Base-by-base conservation (phyloP, 2,329 filamentous ascomycete species). In the Colletotrichum magnum region DNA sequence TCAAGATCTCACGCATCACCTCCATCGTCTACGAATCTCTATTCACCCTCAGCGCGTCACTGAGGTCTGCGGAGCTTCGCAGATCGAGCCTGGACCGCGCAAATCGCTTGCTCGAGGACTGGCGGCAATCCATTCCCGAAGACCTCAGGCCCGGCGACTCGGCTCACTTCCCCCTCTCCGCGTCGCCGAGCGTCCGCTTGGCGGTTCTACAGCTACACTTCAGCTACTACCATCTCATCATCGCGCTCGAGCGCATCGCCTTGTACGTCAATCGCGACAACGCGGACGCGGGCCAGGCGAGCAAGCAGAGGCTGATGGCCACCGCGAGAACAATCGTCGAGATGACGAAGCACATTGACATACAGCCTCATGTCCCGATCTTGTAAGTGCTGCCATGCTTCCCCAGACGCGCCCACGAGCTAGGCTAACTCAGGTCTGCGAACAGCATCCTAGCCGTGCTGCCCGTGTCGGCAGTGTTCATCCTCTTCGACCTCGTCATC, bases 1-100 rank as follows among this genome's bases (percentile, higher is more conserved):
- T 77, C 18, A 74, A 77, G 2, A 74, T 79, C 41, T 69, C 70
- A 39, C 72, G 80, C 6, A 65, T 82, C 6, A 60, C 77, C 1
- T 80, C 80, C 2, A 73, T 74, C 7, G 75, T 76, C 1, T 80
- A 80, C 66, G 73, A 70, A 6, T 71, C 72, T 5, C 74, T 82
- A 0, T 81, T 81, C 69, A 80, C 79, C 2, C 73, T 79, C 43
- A 80, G 72, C 21, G 79, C 78, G 0, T 74, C 74, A 1, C 64
- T 72, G n/a, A 74, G 74, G 13, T 64, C 74, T 9, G 5, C 5
- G 15, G 24, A 13, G 24, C 65, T 28, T 70, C 71, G 47, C 64
- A 72, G 28, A 60, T 66, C 6, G 64, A n/a, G 72, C 1, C 75
- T 81, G 3, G 72, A 76, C 54, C 58, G 64, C 2, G 63, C 78